Base-by-base conservation (phyloP, 495 filamentous ascomycete genomes). In the Stereocaulon alpinum region DNA sequence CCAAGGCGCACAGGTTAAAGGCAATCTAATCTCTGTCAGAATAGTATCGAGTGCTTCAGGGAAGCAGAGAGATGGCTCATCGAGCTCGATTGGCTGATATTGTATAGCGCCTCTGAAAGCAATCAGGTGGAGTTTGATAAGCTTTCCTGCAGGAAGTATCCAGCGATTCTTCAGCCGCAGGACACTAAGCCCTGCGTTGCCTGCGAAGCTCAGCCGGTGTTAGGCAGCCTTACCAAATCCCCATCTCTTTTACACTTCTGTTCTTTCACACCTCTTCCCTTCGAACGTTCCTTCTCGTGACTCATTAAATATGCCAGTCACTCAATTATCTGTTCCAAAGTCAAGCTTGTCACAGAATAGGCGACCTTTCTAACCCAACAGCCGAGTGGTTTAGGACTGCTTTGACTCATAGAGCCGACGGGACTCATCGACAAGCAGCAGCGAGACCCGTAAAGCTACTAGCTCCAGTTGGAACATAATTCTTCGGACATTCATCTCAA, bases 181-280 rank as follows among this genome's bases (percentile, higher is more conserved):
- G 34, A 37, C 34, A 37, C 34, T 37, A 37, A 37, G 34, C 34
- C 34, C 34, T 37, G 34, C 34, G 12, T 37, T 7, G 34, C 34
- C 27, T 51, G 48, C 48, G 17, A 32, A 29, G n/a, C 29, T 52
- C 49, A 37, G 49, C 29, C 49, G 49, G 30, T 52, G 49, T 30
- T 24, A 37, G 49, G 49, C 49, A 52, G 49, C 49, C 49, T 52
- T 52, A 52, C 30, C 30, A 52, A 20, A 4, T n/a, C 6, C 34
- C 34, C 15, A 18, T n/a, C 11, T 1, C 18, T 51, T 10, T 18
- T 4, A 37, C 1, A 1, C 2, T 7, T 18, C 17, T 52, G 27
- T 4, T 32, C 49, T 52, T 30, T 52, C 12, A 4, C 12, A 10
- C 18, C 17, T 3, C 2, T 18, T 12, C 30, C 30, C n/a, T 6